Evolutionary conservation across 2,329 filamentous ascomycete genomes (phyloP).

Genomic region (Microdochium bolleyi): DNA sequence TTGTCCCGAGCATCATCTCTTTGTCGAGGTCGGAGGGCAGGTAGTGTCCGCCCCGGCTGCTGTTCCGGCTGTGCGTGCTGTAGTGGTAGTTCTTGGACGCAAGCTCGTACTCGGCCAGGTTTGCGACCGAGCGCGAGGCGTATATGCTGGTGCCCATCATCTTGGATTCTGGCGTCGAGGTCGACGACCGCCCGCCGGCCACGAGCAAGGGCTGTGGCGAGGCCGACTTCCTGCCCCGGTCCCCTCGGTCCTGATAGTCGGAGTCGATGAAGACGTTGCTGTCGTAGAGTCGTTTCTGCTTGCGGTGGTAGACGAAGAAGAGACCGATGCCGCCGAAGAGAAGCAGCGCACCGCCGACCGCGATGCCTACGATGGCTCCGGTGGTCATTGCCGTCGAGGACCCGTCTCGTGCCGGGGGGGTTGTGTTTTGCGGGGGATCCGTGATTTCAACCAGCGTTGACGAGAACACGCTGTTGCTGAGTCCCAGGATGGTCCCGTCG

Average conservation of each 20-base stretch:
- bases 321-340: constrained; percentile 33
- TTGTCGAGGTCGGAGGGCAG: constrained; percentile 30
- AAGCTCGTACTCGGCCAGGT: constrained; percentile 16
- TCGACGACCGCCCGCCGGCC: constrained; percentile 7
- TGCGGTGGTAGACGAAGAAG: constrained; percentile 39
- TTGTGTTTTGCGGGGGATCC: not conserved
- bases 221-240: constrained; percentile 13
- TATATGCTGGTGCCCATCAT: constrained; percentile 1
- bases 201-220: constrained; percentile 8
- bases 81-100: constrained; percentile 8
- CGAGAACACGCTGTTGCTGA: not conserved
- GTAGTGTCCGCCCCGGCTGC: constrained; percentile 27
- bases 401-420: not conserved
- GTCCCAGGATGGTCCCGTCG: not conserved
- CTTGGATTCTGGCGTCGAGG: constrained; percentile 1
- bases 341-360: constrained; percentile 33
- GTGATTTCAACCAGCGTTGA: not conserved
- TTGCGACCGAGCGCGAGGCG: not conserved
- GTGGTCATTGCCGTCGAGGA: constrained; percentile 26
- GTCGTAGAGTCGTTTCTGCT: constrained; percentile 25
- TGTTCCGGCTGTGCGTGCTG: constrained; percentile 2
- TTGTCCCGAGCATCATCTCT: constrained; percentile 8
- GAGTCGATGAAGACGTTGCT: constrained; percentile 12
- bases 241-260: constrained; percentile 9
- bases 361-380: constrained; percentile 46